A percentile compares a stretch with the other conserved stretches of the same genome.
Conservation (phyloP, 352 stramenopile species). For the Phytopythium cucurbitacearum region DNA sequence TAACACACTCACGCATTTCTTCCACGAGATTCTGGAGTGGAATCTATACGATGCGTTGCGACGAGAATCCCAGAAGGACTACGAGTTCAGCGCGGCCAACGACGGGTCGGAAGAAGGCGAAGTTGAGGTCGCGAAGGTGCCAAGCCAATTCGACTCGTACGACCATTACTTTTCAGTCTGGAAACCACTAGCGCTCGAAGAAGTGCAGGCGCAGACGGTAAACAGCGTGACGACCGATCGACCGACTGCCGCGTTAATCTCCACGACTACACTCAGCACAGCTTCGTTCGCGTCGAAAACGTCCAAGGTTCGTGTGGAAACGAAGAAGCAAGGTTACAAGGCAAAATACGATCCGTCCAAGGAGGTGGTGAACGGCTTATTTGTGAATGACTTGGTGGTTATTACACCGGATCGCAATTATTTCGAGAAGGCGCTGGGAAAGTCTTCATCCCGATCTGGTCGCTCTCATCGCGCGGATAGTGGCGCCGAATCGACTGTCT, state of each 20-base stretch:
- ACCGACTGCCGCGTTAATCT: conserved; percentile 42
- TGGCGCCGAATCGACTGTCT: conserved; percentile 2
- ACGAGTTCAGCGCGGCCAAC: conserved; percentile 44
- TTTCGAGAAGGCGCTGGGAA: conserved; percentile 34
- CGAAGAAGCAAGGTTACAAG: conserved; percentile 34
- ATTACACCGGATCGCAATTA: conserved; percentile 51
- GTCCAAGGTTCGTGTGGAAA: conserved; percentile 66
- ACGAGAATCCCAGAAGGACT: conserved; percentile 49
- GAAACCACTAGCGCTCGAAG: conserved; percentile 79
- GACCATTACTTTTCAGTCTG: conserved; percentile 88
- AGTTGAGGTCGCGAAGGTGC: conserved; percentile 61
- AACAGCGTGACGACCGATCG: conserved; percentile 73
- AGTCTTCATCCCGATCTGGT: conserved; percentile 4
- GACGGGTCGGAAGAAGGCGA: conserved; percentile 75
- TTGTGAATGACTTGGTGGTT: conserved; percentile 78
- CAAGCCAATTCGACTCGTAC: conserved; percentile 83
- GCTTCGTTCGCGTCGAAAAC: conserved; percentile 57
- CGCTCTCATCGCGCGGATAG: not conserved
- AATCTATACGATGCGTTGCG: conserved; percentile 62
- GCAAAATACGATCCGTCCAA: conserved; percentile 20
- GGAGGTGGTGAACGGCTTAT: conserved; percentile 44
- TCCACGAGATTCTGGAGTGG: conserved; percentile 82
- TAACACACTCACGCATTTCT: conserved; percentile 79
- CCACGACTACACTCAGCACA: conserved; percentile 32
- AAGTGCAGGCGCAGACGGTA: conserved; percentile 86